Evolutionary conservation across 2,329 filamentous ascomycete species (phyloP).

Genomic region (Fusarium sp.): DNA sequence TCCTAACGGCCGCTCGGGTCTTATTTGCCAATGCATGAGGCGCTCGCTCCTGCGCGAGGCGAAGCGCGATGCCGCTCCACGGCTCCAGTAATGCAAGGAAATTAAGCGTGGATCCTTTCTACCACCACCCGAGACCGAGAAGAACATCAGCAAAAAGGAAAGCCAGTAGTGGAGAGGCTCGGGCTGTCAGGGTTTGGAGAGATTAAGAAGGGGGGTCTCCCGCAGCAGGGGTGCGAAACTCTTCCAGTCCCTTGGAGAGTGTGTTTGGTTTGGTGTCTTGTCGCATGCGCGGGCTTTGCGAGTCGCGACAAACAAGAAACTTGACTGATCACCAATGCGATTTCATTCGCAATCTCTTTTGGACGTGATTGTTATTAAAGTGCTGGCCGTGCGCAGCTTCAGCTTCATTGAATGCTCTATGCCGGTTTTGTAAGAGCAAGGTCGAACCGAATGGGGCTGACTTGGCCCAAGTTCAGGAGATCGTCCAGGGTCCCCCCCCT

Average conservation of each 20-base stretch:
- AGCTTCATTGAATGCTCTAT: slow-evolving; percentile 13
- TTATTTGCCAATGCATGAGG: slow-evolving; percentile 27
- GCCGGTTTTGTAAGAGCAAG: slow-evolving; percentile 11
- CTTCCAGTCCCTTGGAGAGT: slow-evolving; percentile 21
- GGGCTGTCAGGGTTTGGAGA: slow-evolving; percentile 36
- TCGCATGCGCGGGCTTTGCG: slow-evolving; percentile 12
- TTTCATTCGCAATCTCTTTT: slow-evolving; percentile 34
- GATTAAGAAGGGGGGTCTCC: slow-evolving; percentile 45
- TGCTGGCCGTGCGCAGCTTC: slow-evolving; percentile 23
- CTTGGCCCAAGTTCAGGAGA: slow-evolving; percentile 34
- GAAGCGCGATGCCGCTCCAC: slow-evolving; percentile 20
- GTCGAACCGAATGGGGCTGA: slow-evolving; percentile 31
- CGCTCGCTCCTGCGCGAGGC: slow-evolving; percentile 24
- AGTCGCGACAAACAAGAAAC: slow-evolving; percentile 15
- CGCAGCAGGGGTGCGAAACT: slow-evolving; percentile 45
- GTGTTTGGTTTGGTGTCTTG: neutral
- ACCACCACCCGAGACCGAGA: slow-evolving; percentile 20
- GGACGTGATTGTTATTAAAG: neutral
- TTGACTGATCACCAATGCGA: slow-evolving; percentile 19
- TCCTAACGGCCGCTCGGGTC: slow-evolving; percentile 30
- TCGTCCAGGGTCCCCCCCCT: slow-evolving; percentile 38
- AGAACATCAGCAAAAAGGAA: slow-evolving; percentile 19
- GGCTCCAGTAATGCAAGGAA: slow-evolving; percentile 30
- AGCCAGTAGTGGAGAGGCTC: slow-evolving; percentile 24
- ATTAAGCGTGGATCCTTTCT: slow-evolving; percentile 32